Evolutionary conservation across 1,139 yeast genomes (phyloP).

Genomic region (Kodamaea anthophila): DNA sequence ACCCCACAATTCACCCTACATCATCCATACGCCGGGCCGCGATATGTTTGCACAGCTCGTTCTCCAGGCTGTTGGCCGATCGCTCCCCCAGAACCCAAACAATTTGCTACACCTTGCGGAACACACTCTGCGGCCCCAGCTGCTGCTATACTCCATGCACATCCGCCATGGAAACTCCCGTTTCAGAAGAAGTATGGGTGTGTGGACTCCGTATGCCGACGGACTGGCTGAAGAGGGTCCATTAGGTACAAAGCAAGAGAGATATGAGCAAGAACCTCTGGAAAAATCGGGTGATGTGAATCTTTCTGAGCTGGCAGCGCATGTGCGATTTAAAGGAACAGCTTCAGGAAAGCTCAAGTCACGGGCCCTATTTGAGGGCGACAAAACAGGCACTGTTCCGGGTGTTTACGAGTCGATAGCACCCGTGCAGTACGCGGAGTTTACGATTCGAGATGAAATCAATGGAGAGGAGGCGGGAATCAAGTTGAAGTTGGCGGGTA

Average conservation of each 20-base stretch:
- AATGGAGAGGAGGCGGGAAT: constrained; percentile 21
- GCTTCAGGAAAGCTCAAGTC: constrained; percentile 27
- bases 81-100: constrained; percentile 37
- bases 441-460: constrained; percentile 27
- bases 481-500: constrained; percentile 53
- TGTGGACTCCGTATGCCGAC: constrained; percentile 69
- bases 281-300: constrained; percentile 3
- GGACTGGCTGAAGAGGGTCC: constrained; percentile 59
- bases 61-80: constrained; percentile 51
- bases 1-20: constrained; percentile 60
- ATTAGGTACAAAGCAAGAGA: constrained; percentile 31
- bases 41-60: constrained; percentile 48
- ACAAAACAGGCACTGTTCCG: too few species aligned
- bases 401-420: constrained; percentile 42
- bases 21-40: constrained; percentile 52
- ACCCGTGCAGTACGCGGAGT: constrained; percentile 50
- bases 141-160: constrained; percentile 49
- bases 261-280: constrained; percentile 15
- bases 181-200: constrained; percentile 53
- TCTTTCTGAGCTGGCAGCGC: constrained; percentile 35
- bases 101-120: constrained; percentile 25
- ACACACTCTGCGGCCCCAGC: constrained; percentile 40
- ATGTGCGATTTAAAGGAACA: constrained; percentile 54
- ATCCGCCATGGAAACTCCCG: constrained; percentile 57
- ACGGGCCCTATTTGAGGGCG: constrained; percentile 31